Base-by-base conservation (phyloP, 768 basidiomycete genomes). In the Lentinula sp. region DNA sequence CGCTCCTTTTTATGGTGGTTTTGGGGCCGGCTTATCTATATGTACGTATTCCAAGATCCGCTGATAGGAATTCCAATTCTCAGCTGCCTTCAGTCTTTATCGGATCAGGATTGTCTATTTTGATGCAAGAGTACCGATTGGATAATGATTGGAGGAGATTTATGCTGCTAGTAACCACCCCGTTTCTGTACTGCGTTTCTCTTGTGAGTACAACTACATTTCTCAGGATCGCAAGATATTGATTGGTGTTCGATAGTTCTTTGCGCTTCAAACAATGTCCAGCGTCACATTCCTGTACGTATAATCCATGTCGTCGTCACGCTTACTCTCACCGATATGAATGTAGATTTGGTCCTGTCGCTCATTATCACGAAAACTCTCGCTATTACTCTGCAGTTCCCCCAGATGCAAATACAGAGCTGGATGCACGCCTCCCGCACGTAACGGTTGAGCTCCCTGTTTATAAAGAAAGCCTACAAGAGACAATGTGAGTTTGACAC, bases 361-460 rank as follows among this genome's bases (percentile, higher is more conserved):
- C 91, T 5, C 93, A 94, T 64, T 91, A 84, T 70, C 85, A 90
- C 68, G 86, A 93, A 66, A 94, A 94, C 70, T 92, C 91, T 0
- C 82, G 80, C 42, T 95, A 88, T 72, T 95, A 91, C 69, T 92
- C 89, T 10, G 89, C 90, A 10, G 71, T 80, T 54, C 78, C 77
- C 48, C 88, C 90, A 0, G 78, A 75, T 28, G 71, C 84, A 0
- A 88, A 87, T 70, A 79, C 82, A 57, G 84, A 81, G 15, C 76
- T 90, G 59, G 88, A 90, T 69, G 65, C 77, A 1, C 78, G 74
- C 57, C 77, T 92, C 3, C 91, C 89, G 2, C 90, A 91, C 67
- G 78, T 92, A 15, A 88, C 89, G 0, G 77, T 94, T 53, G 85
- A 94, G 72, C 79, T 95, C 75, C 93, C 93, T 0, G 93, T 94